Evolutionary conservation across 306 rosid genomes (phyloP).

Genomic region (Gleditsia sinensis): DNA sequence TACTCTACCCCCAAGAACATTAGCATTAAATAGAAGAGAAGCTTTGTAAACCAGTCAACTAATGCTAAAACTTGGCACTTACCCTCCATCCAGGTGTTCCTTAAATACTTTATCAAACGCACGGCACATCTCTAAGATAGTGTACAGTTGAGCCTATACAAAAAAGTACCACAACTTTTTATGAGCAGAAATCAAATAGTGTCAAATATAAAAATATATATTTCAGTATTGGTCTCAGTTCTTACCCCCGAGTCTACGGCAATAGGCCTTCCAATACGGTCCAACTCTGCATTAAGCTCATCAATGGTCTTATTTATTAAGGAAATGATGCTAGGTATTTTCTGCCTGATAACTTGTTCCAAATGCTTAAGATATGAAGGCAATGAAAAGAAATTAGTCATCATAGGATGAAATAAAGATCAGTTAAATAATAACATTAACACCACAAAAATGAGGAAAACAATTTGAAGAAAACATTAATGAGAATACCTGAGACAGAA

Average conservation of each 20-base stretch:
- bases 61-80: constrained; percentile 32
- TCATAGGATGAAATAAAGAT: constrained; percentile 1
- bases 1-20: not conserved
- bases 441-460: not conserved
- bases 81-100: constrained; percentile 98
- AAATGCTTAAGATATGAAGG: constrained; percentile 54
- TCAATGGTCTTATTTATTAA: constrained; percentile 83
- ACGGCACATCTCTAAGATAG: constrained; percentile 89
- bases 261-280: constrained; percentile 84
- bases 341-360: constrained; percentile 79
- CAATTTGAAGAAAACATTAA: constrained; percentile 1
- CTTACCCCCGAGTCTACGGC: constrained; percentile 87
- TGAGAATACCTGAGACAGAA: constrained; percentile 69
- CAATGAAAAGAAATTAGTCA: constrained; percentile 22
- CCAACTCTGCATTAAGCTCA: constrained; percentile 91
- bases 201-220: constrained; percentile 18
- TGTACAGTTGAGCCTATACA: constrained; percentile 82
- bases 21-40: constrained; percentile 3
- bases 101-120: constrained; percentile 92
- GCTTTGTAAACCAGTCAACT: not conserved
- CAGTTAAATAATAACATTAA: not conserved
- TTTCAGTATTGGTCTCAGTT: constrained; percentile 31
- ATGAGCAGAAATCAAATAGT: not conserved
- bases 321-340: constrained; percentile 78
- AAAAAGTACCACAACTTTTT: constrained; percentile 5